Evolutionary conservation across 352 stramenopile species (phyloP).

Genomic region (Pythium grandisporangium): DNA sequence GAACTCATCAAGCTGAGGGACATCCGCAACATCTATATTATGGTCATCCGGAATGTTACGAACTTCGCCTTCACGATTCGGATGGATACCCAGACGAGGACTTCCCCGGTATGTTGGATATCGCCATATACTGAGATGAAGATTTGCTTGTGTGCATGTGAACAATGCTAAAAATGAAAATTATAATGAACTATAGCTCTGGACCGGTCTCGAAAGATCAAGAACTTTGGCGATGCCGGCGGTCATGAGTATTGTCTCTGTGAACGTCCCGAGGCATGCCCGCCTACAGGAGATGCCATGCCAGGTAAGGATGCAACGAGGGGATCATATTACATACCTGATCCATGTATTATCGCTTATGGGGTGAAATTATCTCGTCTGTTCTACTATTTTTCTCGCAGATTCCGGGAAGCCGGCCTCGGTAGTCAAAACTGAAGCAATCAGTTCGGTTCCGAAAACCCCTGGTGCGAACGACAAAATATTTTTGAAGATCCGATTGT

Average conservation of each 20-base stretch:
- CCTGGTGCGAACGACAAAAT: constrained; percentile 55
- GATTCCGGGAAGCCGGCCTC: constrained; percentile 12
- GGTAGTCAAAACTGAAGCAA: constrained; percentile 11
- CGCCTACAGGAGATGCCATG: constrained; percentile 54
- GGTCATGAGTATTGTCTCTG: constrained; percentile 85
- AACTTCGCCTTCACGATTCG: constrained; percentile 74
- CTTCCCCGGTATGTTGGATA: constrained; percentile 65
- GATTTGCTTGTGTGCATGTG: no score
- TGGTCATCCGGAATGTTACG: constrained; percentile 81
- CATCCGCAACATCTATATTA: constrained; percentile 71
- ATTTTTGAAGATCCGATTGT: constrained; percentile 88
- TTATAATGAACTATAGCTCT: no score
- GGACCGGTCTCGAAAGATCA: constrained; percentile 82
- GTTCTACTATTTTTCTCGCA: no score
- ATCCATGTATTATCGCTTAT: no score
- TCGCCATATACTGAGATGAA: no score
- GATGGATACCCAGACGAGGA: constrained; percentile 83
- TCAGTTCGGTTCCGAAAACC: constrained; percentile 22
- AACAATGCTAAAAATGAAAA: no score
- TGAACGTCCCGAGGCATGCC: constrained; percentile 76
- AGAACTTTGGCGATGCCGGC: constrained; percentile 85
- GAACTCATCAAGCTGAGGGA: constrained; percentile 51
- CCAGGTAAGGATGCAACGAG: no score
- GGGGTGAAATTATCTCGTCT: no score
- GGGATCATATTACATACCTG: no score